A percentile compares a stretch with the other conserved stretches of the same genome.
phyloP scores from a whole-genome alignment of 768 basidiomycete species.

The Agaricus subrufescens region DNA sequence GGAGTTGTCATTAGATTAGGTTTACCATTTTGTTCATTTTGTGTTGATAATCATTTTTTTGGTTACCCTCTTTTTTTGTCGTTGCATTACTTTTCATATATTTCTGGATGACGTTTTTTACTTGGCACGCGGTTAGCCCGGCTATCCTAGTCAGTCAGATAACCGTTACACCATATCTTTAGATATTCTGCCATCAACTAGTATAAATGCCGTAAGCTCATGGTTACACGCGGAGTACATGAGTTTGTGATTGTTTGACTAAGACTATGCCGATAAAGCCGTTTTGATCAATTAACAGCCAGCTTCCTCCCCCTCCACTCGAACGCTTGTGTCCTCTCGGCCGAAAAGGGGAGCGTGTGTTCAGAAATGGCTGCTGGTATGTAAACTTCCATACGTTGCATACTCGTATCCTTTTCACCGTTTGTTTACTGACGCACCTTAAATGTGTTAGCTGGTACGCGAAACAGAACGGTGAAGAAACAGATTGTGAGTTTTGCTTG shows the following conservation, averaged over 20 bases:
- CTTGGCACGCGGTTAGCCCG: no score
- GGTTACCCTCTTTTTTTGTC: neutral
- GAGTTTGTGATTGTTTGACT: constrained; percentile 1
- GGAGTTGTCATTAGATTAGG: no score
- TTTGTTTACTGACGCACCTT: no score
- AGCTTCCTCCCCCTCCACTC: no score
- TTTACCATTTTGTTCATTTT: neutral
- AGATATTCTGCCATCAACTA: no score
- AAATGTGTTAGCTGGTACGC: constrained; percentile 19
- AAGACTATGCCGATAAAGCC: neutral
- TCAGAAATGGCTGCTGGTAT: constrained; percentile 15
- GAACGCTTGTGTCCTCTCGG: no score
- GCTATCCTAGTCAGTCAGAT: no score
- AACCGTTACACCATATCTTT: neutral
- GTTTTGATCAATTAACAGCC: no score
- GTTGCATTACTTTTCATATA: neutral
- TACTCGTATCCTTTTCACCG: no score
- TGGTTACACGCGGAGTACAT: neutral
- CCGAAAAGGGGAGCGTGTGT: no score
- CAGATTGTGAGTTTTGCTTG: constrained; percentile 34
- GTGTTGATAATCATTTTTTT: constrained; percentile 1
- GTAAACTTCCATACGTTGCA: neutral
- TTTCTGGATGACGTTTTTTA: neutral
- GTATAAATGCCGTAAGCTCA: no score
- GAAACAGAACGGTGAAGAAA: constrained; percentile 27